Evolutionary conservation across 1,284 basidiomycete genomes (phyloP).

Genomic region (Cystobasidium pallidum): DNA sequence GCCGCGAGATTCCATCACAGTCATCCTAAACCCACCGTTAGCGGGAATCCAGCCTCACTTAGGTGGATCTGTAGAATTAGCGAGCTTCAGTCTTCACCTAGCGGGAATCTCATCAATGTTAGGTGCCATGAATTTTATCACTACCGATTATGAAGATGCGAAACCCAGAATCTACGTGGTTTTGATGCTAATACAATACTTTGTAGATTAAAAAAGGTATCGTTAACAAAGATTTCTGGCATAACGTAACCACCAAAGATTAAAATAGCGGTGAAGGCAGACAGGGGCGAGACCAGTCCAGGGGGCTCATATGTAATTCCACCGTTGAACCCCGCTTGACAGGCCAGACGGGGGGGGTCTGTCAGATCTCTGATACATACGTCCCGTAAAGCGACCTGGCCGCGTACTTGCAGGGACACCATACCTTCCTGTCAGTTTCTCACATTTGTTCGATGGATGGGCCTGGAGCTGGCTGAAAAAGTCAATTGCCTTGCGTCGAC

Average conservation of each 20-base stretch:
- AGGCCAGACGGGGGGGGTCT: not conserved
- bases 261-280: constrained; percentile 56
- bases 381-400: not conserved
- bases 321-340: not conserved
- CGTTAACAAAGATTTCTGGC: constrained; percentile 55
- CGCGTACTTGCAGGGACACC: not conserved
- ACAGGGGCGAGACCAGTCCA: too few species aligned
- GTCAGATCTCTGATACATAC: constrained; percentile 5
- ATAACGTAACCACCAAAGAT: constrained; percentile 57
- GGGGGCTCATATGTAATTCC: too few species aligned
- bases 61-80: too few species aligned
- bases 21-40: too few species aligned
- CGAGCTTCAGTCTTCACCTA: too few species aligned
- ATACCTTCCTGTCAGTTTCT: not conserved
- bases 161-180: constrained; percentile 57
- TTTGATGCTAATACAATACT: constrained; percentile 53
- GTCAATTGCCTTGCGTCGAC: too few species aligned
- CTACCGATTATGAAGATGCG: constrained; percentile 57
- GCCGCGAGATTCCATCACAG: too few species aligned
- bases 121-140: too few species aligned
- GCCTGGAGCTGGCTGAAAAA: too few species aligned
- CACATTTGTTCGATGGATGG: not conserved
- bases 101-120: too few species aligned
- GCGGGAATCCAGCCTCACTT: too few species aligned
- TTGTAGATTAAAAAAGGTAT: constrained; percentile 56